Base-by-base conservation (phyloP, 495 filamentous ascomycete genomes). In the Parmelia sp. region DNA sequence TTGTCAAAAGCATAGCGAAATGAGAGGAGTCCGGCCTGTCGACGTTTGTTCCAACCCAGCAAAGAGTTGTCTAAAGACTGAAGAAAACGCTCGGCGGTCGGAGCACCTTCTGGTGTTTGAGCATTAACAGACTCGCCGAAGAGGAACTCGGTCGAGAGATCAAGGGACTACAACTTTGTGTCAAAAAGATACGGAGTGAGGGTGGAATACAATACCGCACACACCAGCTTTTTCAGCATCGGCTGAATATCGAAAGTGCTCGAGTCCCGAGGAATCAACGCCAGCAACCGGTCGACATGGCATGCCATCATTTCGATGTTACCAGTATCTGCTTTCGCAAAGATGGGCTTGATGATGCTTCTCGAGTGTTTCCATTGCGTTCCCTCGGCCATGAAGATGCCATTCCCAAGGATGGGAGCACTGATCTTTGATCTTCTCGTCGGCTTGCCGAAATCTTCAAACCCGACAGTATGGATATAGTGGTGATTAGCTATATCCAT, bases 211-310 rank as follows among this genome's bases (percentile, higher is more conserved):
- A 44, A 44, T 44, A 44, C 33, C 33, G 11, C 73, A 75, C 44
- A 96, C 76, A 72, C 94, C 95, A 64, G 92, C 88, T n/a, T 91
- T 94, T 5, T 90, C 86, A 7, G 86, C 79, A 72, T 96, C 91
- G 23, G 96, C 79, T 3, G 90, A 92, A 68, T 87, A 89, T 17
- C 67, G 14, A 71, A n/a, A 47, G 58, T 49, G n/a, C 35, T 42
- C 9, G 35, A 36, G 17, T 66, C 65, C 11, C 5, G 15, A 27
- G 65, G 65, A 27, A 66, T 44, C 21, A 44, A 36, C 9, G 62
- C 51, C 62, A 69, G 73, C 23, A 77, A 65, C 49, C 72, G 66
- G 8, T 65, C 73, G 71, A 62, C 73, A 66, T 90, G 87, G 3
- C 72, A 64, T 64, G 89, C 86, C 33, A 86, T 77, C 7, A 81